Evolutionary conservation across 1,139 yeast species (phyloP).

Genomic region (Suhomyces panamericanus): DNA sequence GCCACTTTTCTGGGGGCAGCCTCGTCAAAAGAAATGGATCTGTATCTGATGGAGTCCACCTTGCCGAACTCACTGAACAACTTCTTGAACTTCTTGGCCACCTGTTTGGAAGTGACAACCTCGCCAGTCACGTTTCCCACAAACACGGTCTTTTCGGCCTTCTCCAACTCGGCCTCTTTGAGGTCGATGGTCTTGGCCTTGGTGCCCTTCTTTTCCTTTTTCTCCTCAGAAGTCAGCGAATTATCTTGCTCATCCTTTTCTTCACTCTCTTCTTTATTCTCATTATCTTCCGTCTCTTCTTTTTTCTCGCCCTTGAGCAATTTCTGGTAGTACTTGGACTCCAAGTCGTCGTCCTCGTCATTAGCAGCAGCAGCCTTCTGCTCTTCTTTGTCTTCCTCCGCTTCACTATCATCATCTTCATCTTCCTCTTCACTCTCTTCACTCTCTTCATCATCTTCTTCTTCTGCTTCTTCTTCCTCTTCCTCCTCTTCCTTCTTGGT

Average conservation of each 20-base stretch:
- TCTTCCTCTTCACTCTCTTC: slow-evolving; percentile 15
- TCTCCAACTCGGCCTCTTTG: slow-evolving; percentile 70
- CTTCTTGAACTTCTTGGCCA: slow-evolving; percentile 63
- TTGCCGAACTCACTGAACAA: slow-evolving; percentile 58
- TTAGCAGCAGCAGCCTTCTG: slow-evolving; percentile 14
- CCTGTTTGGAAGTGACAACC: slow-evolving; percentile 64
- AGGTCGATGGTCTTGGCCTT: slow-evolving; percentile 47
- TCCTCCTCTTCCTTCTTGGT: slow-evolving; percentile 20
- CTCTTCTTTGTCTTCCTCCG: slow-evolving; percentile 12
- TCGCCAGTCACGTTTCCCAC: slow-evolving; percentile 78
- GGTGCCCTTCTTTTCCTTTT: slow-evolving; percentile 18
- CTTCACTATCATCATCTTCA: slow-evolving; percentile 19
- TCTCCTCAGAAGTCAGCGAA: slow-evolving; percentile 4
- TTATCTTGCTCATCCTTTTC: slow-evolving; percentile 12
- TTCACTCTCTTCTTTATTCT: background rate
- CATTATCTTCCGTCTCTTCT: slow-evolving; percentile 17
- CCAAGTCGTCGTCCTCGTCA: slow-evolving; percentile 48
- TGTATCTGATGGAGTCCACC: slow-evolving; percentile 76
- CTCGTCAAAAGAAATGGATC: slow-evolving; percentile 90
- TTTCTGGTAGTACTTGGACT: slow-evolving; percentile 47
- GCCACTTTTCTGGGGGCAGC: slow-evolving; percentile 92
- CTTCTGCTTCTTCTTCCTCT: slow-evolving; percentile 14
- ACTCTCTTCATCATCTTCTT: slow-evolving; percentile 16
- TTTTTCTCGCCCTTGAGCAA: slow-evolving; percentile 28
- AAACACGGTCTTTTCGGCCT: slow-evolving; percentile 86